These are phyloP conservation scores for Gossypium sturtianum DNA, from an alignment of 345 rosid species.

Conservation along the genomic window DNA sequence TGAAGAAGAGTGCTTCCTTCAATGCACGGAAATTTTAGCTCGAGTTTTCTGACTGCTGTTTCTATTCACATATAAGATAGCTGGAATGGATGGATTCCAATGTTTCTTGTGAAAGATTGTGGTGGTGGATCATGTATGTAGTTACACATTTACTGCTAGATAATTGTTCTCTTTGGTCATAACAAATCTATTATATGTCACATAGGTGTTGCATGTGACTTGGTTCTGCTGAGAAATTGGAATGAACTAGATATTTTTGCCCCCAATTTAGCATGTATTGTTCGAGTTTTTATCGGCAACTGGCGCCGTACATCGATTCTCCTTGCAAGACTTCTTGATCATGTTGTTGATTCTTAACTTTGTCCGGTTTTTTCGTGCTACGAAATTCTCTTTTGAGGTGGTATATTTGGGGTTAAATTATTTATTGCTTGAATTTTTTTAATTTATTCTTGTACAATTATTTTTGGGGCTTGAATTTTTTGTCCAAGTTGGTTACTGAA, in stretches of 20 bases:
- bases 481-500: no score
- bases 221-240: neutral
- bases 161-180: neutral
- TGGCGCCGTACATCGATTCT: no score
- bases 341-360: no score
- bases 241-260: neutral
- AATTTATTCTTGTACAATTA: no score
- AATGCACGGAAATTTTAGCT: constrained; percentile 29
- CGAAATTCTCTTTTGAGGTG: no score
- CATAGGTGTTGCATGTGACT: neutral
- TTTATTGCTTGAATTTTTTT: no score
- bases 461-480: no score
- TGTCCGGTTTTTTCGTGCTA: no score
- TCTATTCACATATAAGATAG: neutral
- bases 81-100: neutral
- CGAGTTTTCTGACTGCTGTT: neutral
- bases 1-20: constrained; percentile 26
- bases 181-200: neutral
- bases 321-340: no score
- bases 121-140: neutral
- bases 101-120: neutral
- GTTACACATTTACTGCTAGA: neutral
- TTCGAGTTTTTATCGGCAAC: no score
- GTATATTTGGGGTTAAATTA: no score
- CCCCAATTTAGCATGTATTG: no score